A percentile compares a stretch with the other conserved stretches of the same genome.
These are phyloP conservation scores for Aspergillus amoenus DNA, from an alignment of 2,329 filamentous ascomycete species.

Conservation along the genomic window DNA sequence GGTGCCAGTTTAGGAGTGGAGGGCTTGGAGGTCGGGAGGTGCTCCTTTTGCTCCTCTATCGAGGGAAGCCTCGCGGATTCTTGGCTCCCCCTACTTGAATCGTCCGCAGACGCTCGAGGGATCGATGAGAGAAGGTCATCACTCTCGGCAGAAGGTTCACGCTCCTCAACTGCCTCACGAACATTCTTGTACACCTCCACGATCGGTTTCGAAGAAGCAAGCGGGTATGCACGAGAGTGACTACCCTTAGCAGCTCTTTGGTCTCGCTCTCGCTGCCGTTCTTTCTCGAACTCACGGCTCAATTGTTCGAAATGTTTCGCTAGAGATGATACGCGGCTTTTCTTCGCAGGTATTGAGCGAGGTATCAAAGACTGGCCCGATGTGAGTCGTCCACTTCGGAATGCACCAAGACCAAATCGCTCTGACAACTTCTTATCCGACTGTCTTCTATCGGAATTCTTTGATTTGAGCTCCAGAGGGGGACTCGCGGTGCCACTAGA, in stretches of 20 bases:
- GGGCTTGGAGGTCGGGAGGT: constrained; percentile 32
- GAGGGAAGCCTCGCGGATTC: constrained; percentile 23
- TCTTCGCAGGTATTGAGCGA: constrained; percentile 72
- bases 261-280: constrained; percentile 80
- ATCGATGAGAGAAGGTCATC: constrained; percentile 46
- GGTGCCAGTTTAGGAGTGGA: constrained; percentile 43
- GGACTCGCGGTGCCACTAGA: constrained; percentile 23
- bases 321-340: constrained; percentile 81
- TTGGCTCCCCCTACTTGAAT: constrained; percentile 32
- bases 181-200: constrained; percentile 96
- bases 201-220: constrained; percentile 90
- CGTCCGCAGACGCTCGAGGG: constrained; percentile 28
- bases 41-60: constrained; percentile 30
- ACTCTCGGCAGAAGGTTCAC: constrained; percentile 62
- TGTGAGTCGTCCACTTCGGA: constrained; percentile 58
- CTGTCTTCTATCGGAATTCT: constrained; percentile 66
- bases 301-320: constrained; percentile 96
- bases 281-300: constrained; percentile 93
- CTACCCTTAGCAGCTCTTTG: constrained; percentile 74
- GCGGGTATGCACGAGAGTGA: constrained; percentile 78
- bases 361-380: constrained; percentile 73
- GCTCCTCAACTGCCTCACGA: constrained; percentile 85
- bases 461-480: constrained; percentile 33
- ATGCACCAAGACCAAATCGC: constrained; percentile 63
- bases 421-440: constrained; percentile 78